phyloP scores from a whole-genome alignment of 1,284 basidiomycete genomes.

The Salmacisia buchloeana region DNA sequence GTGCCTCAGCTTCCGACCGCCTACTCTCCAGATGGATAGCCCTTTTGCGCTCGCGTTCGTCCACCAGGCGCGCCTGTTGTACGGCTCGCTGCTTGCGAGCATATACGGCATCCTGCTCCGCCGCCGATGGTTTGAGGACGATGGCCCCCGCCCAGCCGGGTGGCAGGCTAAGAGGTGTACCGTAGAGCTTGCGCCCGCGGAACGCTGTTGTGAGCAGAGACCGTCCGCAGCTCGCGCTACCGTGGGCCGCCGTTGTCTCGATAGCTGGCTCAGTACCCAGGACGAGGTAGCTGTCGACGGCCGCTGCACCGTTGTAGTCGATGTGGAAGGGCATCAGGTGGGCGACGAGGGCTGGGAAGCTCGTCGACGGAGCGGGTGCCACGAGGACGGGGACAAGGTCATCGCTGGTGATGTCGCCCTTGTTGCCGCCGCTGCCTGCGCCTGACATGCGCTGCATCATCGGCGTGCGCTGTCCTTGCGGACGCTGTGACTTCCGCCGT shows the following conservation, averaged over 20 bases:
- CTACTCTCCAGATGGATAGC: neutral
- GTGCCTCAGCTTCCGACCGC: neutral
- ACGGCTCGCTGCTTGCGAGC: neutral
- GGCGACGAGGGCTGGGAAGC: conserved; percentile 11
- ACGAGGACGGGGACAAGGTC: conserved; percentile 1
- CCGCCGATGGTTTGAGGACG: conserved; percentile 7
- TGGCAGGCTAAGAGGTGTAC: conserved; percentile 20
- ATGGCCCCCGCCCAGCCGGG: conserved; percentile 17
- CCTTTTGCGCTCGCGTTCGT: neutral
- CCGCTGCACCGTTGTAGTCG: conserved; percentile 27
- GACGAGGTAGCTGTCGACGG: conserved; percentile 27
- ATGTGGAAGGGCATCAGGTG: conserved; percentile 35
- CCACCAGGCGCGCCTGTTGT: neutral
- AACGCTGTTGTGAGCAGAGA: conserved; percentile 20
- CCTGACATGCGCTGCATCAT: too few species aligned
- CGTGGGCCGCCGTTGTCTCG: neutral
- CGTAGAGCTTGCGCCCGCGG: conserved; percentile 21
- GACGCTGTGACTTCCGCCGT: neutral
- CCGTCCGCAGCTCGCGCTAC: neutral
- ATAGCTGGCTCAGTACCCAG: neutral
- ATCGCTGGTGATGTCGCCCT: neutral
- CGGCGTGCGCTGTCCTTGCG: neutral
- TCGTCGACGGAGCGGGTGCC: neutral
- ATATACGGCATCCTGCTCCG: neutral
- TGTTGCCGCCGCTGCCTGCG: neutral